Base-by-base conservation (phyloP, 106 monocot genomes). In the Amphibolis antarctica region DNA sequence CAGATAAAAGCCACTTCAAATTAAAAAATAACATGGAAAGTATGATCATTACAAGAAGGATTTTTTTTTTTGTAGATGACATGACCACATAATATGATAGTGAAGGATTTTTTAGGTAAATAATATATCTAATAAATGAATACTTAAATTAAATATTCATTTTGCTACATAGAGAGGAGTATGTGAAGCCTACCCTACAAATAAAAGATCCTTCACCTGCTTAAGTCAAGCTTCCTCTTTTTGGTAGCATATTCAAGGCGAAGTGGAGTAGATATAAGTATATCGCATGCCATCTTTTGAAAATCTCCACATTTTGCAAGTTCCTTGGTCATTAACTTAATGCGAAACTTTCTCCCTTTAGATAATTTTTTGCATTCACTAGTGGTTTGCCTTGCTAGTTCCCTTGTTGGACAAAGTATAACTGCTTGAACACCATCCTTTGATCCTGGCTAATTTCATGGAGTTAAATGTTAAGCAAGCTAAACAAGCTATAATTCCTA, bases 351-450 rank as follows among this genome's bases (percentile, higher is more conserved):
- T 60, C 74, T 87, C 60, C 98, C 85, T 72, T 82, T 85, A 20
- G 77, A 72, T 25, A 98, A 72, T 71, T 84, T 98, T 72, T 91
- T 98, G 74, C 98, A 91, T 67, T 88, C 87, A 51, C 87, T 82
- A 26, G 83, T 80, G 70, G 82, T 98, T 77, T 98, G 98, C 70
- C 80, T 78, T 43, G 98, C 98, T 47, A 91, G 68, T 76, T 98
- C 98, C 78, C 98, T 84, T 55, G 98, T 98, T 44, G 98, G 98
- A 53, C 98, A 98, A 66, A 98, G 78, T 71, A 98, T 79, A 36
- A 98, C 65, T 65, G 91, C 91, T 75, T 81, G 87, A 23, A 91
- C 45, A 59, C 98, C 85, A 63, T 84, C 86, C 73, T 82, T 86
- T 49, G 71, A 68, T 77, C 87, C 85, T 85, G 85, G 82, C 98